Evolutionary conservation across 2,329 filamentous ascomycete species (phyloP).

Genomic region (Hymenotorrendiella dingleyae): DNA sequence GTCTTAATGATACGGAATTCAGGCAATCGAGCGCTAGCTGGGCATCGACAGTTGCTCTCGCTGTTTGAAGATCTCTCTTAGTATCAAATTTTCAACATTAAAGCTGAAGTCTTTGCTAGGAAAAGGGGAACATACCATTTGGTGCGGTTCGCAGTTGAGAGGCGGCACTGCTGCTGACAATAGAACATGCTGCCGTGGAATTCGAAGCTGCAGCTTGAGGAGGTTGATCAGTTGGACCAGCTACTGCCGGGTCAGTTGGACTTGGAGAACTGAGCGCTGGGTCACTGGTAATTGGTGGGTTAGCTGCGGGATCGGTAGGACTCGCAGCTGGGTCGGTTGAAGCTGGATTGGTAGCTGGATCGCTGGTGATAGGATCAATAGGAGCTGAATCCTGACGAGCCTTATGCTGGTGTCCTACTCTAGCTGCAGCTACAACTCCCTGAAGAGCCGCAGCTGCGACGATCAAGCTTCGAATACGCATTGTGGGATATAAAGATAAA

Average conservation of each 20-base stretch:
- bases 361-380: no score
- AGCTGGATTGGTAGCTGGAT: no score
- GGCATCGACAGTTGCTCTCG: slow-evolving; percentile 8
- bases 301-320: no score
- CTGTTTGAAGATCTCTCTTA: slow-evolving; percentile 1
- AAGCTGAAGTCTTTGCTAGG: background rate
- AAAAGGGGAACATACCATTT: background rate
- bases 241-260: background rate
- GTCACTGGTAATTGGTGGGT: no score
- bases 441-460: background rate
- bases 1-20: slow-evolving; percentile 13
- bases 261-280: no score
- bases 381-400: background rate
- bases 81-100: background rate
- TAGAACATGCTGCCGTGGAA: background rate
- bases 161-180: slow-evolving; percentile 2
- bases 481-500: background rate
- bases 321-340: no score
- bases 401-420: background rate
- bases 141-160: background rate
- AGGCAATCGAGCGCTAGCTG: slow-evolving; percentile 15
- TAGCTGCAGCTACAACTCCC: background rate
- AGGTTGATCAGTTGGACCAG: background rate
- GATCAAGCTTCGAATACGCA: background rate
- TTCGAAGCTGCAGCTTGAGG: background rate